Evolutionary conservation across 768 basidiomycete genomes (phyloP).

Genomic region (Strobilomyces echinocephalus): DNA sequence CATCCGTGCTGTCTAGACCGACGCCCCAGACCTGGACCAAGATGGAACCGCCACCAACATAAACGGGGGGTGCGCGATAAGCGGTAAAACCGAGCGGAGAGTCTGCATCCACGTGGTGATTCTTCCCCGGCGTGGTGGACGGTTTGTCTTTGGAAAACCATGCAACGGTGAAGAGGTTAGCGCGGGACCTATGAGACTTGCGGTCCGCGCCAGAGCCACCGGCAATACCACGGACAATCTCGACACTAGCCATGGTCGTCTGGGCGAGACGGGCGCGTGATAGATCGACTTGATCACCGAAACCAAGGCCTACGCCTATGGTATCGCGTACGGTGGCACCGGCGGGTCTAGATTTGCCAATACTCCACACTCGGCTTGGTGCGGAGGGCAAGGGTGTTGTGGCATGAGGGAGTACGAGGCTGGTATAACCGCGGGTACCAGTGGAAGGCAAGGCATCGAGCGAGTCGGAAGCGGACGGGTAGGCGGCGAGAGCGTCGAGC

Average conservation of each 20-base stretch:
- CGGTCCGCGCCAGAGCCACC: constrained; percentile 15
- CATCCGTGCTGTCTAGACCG: constrained; percentile 73
- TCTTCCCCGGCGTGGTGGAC: constrained; percentile 7
- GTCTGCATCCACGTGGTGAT: constrained; percentile 11
- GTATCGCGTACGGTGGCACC: constrained; percentile 20
- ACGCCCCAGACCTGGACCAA: constrained; percentile 91
- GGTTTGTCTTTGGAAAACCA: constrained; percentile 30
- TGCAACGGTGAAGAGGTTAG: constrained; percentile 22
- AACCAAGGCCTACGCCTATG: constrained; percentile 25
- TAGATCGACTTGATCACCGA: constrained; percentile 59
- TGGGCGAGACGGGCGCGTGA: constrained; percentile 75
- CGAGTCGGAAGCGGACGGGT: constrained; percentile 24
- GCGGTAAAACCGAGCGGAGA: constrained; percentile 60
- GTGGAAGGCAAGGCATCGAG: constrained; percentile 34
- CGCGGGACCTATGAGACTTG: constrained; percentile 18
- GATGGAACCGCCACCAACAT: constrained; percentile 63
- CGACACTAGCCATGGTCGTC: constrained; percentile 85
- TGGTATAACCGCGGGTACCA: constrained; percentile 56
- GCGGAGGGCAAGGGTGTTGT: constrained; percentile 19
- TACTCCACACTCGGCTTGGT: constrained; percentile 25
- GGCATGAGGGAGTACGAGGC: constrained; percentile 47
- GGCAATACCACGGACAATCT: constrained; percentile 59
- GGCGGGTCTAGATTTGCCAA: constrained; percentile 9
- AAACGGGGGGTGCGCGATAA: constrained; percentile 67
- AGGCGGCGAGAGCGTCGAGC: constrained; percentile 31